Evolutionary conservation across 2,329 filamentous ascomycete species (phyloP).

Genomic region (Sporothrix pallida): DNA sequence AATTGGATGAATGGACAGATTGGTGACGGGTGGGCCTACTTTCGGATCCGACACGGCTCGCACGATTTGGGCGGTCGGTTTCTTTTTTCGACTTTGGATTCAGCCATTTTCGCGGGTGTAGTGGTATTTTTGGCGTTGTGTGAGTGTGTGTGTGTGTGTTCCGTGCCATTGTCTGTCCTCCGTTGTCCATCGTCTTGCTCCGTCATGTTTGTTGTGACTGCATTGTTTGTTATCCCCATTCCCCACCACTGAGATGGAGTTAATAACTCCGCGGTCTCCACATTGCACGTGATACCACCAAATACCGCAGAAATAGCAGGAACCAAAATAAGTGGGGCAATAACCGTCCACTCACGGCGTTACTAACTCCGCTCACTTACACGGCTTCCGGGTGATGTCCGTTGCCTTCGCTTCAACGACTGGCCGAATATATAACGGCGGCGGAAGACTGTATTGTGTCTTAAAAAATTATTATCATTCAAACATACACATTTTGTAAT

Average conservation of each 20-base stretch:
- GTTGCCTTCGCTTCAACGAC: neutral
- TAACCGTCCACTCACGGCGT: conserved; percentile 1
- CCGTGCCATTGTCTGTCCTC: no score
- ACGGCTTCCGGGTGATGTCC: neutral
- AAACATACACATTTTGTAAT: no score
- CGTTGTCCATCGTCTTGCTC: no score
- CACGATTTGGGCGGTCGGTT: conserved; percentile 47
- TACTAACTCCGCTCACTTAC: conserved; percentile 24
- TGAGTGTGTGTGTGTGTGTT: no score
- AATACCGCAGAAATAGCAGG: neutral
- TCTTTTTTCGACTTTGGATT: conserved; percentile 43
- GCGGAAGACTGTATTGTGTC: neutral
- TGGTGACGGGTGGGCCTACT: conserved; percentile 37
- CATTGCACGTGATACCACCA: neutral
- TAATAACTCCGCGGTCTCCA: conserved; percentile 31
- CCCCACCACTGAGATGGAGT: conserved; percentile 19
- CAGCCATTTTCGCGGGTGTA: neutral
- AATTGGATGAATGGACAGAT: neutral
- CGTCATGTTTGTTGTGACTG: neutral
- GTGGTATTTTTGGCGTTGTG: neutral
- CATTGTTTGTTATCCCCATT: conserved; percentile 5
- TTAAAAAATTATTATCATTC: no score
- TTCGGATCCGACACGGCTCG: conserved; percentile 45
- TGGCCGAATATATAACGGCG: neutral
- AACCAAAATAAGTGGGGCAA: neutral